Conservation (phyloP, 2,329 filamentous ascomycete species). For the Clonostachys solani region DNA sequence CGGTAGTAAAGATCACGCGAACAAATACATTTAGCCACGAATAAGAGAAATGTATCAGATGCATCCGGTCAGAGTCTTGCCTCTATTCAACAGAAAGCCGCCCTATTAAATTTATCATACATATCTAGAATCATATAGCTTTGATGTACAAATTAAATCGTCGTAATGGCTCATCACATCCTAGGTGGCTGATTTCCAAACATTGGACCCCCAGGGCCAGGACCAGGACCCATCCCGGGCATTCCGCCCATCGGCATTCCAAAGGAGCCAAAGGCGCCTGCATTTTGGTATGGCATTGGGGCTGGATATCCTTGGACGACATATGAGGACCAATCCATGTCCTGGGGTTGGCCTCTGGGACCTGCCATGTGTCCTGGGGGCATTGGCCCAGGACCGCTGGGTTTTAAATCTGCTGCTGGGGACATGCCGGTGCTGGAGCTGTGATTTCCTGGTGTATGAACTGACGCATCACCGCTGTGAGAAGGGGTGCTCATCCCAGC, state of each 20-base stretch:
- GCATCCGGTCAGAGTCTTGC: too few relatives aligned
- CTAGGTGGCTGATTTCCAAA: slow-evolving; percentile 13
- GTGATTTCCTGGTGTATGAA: too few relatives aligned
- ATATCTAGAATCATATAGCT: background rate
- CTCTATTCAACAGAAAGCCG: background rate
- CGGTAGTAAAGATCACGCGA: too few relatives aligned
- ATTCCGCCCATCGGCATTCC: slow-evolving; percentile 7
- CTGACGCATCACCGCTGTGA: too few relatives aligned
- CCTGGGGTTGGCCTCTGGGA: slow-evolving; percentile 3
- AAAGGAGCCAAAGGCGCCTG: slow-evolving; percentile 17
- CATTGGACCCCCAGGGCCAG: slow-evolving; percentile 15
- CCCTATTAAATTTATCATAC: background rate
- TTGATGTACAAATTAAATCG: too few relatives aligned
- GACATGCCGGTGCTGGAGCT: too few relatives aligned
- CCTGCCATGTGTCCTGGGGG: too few relatives aligned
- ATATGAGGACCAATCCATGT: slow-evolving; percentile 43
- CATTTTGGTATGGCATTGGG: slow-evolving; percentile 11
- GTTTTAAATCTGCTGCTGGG: too few relatives aligned
- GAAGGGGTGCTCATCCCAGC: background rate
- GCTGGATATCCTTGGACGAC: slow-evolving; percentile 38
- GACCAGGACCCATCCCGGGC: slow-evolving; percentile 7
- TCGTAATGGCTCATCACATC: too few relatives aligned
- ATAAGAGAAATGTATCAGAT: too few relatives aligned
- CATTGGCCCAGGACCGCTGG: too few relatives aligned
- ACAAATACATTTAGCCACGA: too few relatives aligned